A percentile compares a stretch with the other conserved stretches of the same genome.
Conservation (phyloP, 169 alveolate genomes). For the Plasmodium coatneyi region DNA sequence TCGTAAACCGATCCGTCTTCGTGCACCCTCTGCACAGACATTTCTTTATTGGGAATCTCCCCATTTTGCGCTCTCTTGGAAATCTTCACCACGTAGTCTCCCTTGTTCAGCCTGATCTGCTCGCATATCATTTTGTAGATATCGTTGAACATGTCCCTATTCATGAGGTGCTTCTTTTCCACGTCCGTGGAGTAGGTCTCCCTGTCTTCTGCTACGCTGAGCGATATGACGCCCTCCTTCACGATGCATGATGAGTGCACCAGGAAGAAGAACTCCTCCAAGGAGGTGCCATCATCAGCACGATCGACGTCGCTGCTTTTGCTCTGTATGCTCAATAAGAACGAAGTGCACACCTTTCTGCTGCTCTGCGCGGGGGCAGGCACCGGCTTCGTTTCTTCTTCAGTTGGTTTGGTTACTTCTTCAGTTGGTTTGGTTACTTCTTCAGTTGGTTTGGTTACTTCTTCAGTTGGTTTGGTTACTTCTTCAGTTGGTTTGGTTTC, state of each 20-base stretch:
- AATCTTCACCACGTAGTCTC: slow-evolving; percentile 1
- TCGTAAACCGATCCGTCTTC: background rate
- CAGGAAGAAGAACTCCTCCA: background rate
- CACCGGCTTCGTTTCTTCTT: background rate
- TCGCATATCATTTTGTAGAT: slow-evolving; percentile 12
- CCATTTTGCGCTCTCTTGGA: background rate
- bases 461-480: background rate
- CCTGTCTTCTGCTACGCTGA: background rate
- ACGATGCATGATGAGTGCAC: slow-evolving; percentile 5
- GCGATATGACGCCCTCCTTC: background rate
- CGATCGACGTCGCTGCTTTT: no score
- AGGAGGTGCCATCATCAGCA: background rate
- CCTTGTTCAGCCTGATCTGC: background rate
- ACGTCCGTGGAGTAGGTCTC: slow-evolving; percentile 6
- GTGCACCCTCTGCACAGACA: background rate
- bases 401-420: background rate
- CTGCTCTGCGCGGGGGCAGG: background rate
- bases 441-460: background rate
- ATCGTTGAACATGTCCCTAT: background rate
- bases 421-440: background rate
- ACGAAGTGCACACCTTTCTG: background rate
- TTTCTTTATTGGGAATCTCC: background rate
- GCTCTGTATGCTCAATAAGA: background rate
- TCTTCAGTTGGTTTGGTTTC: background rate
- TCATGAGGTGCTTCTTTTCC: background rate